These are phyloP conservation scores for Tylopilus sp. DNA, from an alignment of 1,284 basidiomycete species.

Conservation along the genomic window DNA sequence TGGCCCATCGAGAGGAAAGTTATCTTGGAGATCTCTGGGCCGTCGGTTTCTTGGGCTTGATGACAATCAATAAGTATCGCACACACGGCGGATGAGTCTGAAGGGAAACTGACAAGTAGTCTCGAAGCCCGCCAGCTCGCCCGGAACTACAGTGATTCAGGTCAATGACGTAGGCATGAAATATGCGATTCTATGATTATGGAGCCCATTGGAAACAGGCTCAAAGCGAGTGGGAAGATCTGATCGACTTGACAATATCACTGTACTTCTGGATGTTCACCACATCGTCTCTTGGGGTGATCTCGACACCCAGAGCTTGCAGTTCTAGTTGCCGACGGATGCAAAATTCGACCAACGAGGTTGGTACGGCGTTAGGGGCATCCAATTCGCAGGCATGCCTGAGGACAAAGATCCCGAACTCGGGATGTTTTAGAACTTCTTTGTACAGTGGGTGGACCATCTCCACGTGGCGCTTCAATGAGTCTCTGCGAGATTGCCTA, in stretches of 20 bases:
- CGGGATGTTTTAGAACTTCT: neutral
- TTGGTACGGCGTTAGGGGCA: neutral
- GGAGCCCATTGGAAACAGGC: neutral
- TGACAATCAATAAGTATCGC: too few relatives aligned
- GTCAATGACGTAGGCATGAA: too few relatives aligned
- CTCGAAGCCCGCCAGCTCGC: too few relatives aligned
- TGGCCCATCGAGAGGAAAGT: too few relatives aligned
- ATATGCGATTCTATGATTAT: too few relatives aligned
- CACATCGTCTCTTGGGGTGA: neutral
- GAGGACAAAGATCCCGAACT: conserved; percentile 4
- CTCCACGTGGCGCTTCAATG: conserved; percentile 16
- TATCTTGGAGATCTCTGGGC: too few relatives aligned
- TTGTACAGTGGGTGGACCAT: neutral
- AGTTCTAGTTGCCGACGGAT: conserved; percentile 5
- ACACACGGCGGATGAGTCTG: too few relatives aligned
- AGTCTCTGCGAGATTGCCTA: conserved; percentile 17
- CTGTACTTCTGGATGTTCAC: neutral
- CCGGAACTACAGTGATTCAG: too few relatives aligned
- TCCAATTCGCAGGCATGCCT: neutral
- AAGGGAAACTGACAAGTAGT: too few relatives aligned
- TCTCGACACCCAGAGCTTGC: neutral
- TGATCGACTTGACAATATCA: neutral
- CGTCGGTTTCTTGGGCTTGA: too few relatives aligned
- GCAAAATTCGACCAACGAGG: neutral
- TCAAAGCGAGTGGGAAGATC: neutral